Evolutionary conservation across 352 stramenopile genomes (phyloP).

Genomic region (Pythium aquatile): DNA sequence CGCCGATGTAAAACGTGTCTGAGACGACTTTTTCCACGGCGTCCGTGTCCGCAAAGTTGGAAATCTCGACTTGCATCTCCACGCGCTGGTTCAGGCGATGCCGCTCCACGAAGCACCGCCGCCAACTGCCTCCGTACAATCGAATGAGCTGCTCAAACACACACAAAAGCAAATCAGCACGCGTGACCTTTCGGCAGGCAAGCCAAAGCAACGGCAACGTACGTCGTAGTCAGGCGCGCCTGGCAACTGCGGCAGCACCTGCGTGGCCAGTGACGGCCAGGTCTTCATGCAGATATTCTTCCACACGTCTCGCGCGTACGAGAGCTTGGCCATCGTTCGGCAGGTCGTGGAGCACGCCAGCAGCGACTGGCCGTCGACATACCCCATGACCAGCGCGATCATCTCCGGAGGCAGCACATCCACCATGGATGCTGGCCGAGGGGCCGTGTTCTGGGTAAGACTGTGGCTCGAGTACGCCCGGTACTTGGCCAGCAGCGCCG

Average conservation of each 20-base stretch:
- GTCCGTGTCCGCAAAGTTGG: slow-evolving; percentile 39
- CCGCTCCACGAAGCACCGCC: slow-evolving; percentile 59
- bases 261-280: slow-evolving; percentile 58
- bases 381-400: slow-evolving; percentile 41
- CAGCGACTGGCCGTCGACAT: slow-evolving; percentile 59
- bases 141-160: slow-evolving; percentile 49
- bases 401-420: slow-evolving; percentile 54
- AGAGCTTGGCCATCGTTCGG: slow-evolving; percentile 40
- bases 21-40: slow-evolving; percentile 70
- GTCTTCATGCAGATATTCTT: slow-evolving; percentile 54
- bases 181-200: not conserved
- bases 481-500: slow-evolving; percentile 32
- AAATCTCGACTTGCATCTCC: slow-evolving; percentile 55
- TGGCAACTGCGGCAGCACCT: slow-evolving; percentile 63
- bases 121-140: slow-evolving; percentile 72
- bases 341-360: slow-evolving; percentile 48
- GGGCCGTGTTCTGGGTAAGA: not conserved
- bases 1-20: slow-evolving; percentile 66
- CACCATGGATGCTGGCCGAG: slow-evolving; percentile 29
- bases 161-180: slow-evolving; percentile 10
- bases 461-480: slow-evolving; percentile 22
- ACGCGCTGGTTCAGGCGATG: slow-evolving; percentile 47
- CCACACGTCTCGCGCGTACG: slow-evolving; percentile 64
- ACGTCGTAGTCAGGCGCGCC: slow-evolving; percentile 79
- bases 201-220: slow-evolving; percentile 15